Evolutionary conservation across 345 rosid genomes (phyloP).

Genomic region (Salix brachista): DNA sequence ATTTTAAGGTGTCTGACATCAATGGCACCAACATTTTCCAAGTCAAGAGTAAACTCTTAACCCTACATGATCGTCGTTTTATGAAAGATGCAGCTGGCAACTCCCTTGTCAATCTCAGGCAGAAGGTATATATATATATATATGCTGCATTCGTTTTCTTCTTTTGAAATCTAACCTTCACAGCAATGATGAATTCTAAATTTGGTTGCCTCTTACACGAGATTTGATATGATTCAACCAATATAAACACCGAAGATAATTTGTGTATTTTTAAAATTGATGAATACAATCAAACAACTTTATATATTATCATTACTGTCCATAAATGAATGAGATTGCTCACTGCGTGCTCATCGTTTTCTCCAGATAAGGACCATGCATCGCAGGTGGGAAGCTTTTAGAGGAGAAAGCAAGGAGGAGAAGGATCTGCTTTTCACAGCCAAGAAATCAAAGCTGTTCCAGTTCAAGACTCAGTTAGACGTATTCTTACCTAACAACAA

Average conservation of each 20-base stretch:
- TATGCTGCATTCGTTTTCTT: too few species aligned
- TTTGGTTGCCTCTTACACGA: too few species aligned
- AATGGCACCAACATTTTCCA: slow-evolving; percentile 31
- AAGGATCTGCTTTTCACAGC: slow-evolving; percentile 30
- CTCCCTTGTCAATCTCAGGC: slow-evolving; percentile 32
- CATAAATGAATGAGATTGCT: too few species aligned
- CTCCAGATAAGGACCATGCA: slow-evolving; percentile 33
- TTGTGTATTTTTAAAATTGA: too few species aligned
- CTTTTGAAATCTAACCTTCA: too few species aligned
- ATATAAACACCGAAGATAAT: too few species aligned
- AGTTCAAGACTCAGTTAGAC: slow-evolving; percentile 23
- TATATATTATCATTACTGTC: too few species aligned
- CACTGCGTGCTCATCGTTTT: neutral
- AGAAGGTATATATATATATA: slow-evolving; percentile 50
- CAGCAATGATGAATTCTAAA: too few species aligned
- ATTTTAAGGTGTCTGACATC: slow-evolving; percentile 24
- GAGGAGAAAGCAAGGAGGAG: slow-evolving; percentile 25
- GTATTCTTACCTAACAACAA: slow-evolving; percentile 32
- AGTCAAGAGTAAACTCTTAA: slow-evolving; percentile 22
- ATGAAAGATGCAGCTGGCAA: slow-evolving; percentile 30
- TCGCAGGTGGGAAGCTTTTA: slow-evolving; percentile 35
- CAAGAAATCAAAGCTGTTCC: slow-evolving; percentile 28
- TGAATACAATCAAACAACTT: too few species aligned
- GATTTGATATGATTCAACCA: too few species aligned
- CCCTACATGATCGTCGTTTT: slow-evolving; percentile 31